Base-by-base conservation (phyloP, 768 basidiomycete species). In the Cystobasidium onofrii region DNA sequence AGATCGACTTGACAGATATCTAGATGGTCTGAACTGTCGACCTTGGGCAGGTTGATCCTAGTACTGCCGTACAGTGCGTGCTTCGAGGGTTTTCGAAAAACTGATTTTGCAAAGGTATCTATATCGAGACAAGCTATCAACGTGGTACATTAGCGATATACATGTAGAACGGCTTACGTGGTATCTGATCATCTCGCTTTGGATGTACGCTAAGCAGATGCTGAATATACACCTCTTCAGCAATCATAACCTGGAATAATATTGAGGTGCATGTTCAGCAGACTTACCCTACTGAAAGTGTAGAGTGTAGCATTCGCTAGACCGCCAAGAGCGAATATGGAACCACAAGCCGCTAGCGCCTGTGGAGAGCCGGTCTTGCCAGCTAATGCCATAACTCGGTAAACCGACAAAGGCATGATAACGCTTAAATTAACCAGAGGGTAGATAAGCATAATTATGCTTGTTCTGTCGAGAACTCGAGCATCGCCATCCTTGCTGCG, bases 381-480 rank as follows among this genome's bases (percentile, higher is more conserved):
- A 29, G 73, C 73, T 17, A 74, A 27, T 7, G 44, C 65, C 34
- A 63, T 33, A 9, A 69, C 44, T 60, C 57, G 73, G 33, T 73
- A 73, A n/a, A 73, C 46, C 20, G 64, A 67, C 60, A 73, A 54
- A 36, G 73, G 73, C 34, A 73, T 29, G n/a, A 73, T 44, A 6
- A 73, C 39, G 39, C 65, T 29, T 15, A 64, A 34, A 57, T 67
- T 54, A 44, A 73, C 73, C 4, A 73, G 31, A 1, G 73, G 73
- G 31, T 39, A 73, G 17, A 54, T 29, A n/a, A 75, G 66, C 73
- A 69, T 74, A 54, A 71, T 52, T 15, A 71, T 33, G 39, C 69
- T 71, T 15, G 69, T 57, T 52, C 41, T 31, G 25, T 71, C 69
- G 52, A 71, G 29, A 29, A 54, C 61, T 15, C 44, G n/a, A 20